Conservation (phyloP, 2,329 filamentous ascomycete species). For the Rugonectria rugulosa region DNA sequence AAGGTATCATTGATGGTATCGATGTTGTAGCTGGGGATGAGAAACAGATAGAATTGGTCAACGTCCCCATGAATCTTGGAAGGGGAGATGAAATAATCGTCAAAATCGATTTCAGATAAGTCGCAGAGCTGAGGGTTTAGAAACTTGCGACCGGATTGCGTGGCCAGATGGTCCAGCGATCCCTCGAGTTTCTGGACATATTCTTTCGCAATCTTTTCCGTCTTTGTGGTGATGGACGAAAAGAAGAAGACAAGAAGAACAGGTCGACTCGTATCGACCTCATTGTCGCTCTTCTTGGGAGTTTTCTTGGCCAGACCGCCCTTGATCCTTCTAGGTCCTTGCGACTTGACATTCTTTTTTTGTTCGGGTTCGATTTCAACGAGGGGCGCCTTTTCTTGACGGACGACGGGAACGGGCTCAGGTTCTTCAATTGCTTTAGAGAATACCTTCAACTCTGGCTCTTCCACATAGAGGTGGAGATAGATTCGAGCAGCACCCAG, state of each 20-base stretch:
- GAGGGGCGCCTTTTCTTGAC: constrained; percentile 27
- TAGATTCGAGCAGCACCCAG: constrained; percentile 53
- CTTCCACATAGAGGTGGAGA: constrained; percentile 47
- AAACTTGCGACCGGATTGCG: constrained; percentile 49
- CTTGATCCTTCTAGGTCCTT: constrained; percentile 59
- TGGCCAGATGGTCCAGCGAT: constrained; percentile 59
- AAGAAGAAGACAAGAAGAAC: constrained; percentile 86
- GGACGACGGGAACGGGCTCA: constrained; percentile 14
- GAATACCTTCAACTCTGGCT: constrained; percentile 46
- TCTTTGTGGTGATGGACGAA: constrained; percentile 86
- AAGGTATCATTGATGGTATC: constrained; percentile 91
- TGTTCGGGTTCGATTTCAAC: constrained; percentile 31
- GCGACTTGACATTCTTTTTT: constrained; percentile 42
- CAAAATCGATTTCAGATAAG: constrained; percentile 86
- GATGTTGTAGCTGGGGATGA: constrained; percentile 94
- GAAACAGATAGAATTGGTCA: constrained; percentile 81
- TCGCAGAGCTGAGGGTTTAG: constrained; percentile 73
- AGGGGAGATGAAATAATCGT: constrained; percentile 86
- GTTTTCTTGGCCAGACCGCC: constrained; percentile 48
- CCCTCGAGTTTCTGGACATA: constrained; percentile 64
- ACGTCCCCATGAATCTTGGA: constrained; percentile 67
- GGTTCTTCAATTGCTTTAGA: constrained; percentile 45
- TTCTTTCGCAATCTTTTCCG: constrained; percentile 73
- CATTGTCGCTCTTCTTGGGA: constrained; percentile 33
- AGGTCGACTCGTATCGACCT: constrained; percentile 48